Percentiles rank a stretch among this genome's conserved stretches.
Conservation (phyloP, 176 grass and related monocot species). For the Thinopyrum elongatum region DNA sequence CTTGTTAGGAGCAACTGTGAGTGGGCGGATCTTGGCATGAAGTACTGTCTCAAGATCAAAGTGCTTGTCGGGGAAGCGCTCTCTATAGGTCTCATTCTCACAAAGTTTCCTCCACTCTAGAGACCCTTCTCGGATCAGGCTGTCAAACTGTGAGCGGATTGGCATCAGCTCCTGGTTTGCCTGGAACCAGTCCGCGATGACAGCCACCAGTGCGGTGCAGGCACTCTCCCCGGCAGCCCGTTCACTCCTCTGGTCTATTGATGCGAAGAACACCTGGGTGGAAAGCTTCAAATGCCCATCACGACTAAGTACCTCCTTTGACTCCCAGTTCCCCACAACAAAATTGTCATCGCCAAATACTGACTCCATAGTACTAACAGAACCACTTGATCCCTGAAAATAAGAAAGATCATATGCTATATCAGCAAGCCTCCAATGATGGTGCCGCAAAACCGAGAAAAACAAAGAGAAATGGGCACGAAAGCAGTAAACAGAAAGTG, state of each 20-base stretch:
- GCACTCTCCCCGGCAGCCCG: conserved; percentile 89
- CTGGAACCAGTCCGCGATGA: conserved; percentile 92
- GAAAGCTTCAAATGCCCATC: conserved; percentile 80
- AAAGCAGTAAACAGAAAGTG: neutral
- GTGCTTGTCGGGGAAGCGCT: conserved; percentile 83
- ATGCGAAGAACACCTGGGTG: conserved; percentile 85
- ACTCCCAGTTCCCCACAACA: conserved; percentile 84
- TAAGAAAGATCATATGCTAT: conserved; percentile 22
- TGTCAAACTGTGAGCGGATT: conserved; percentile 81
- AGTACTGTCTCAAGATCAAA: conserved; percentile 98
- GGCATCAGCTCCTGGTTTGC: conserved; percentile 76
- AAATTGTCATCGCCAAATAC: conserved; percentile 93
- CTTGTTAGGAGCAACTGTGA: conserved; percentile 61
- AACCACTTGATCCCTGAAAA: conserved; percentile 61
- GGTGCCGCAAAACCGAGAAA: neutral
- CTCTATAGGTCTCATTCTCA: conserved; percentile 65
- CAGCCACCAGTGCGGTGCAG: conserved; percentile 84
- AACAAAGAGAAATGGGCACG: neutral
- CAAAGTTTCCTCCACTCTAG: conserved; percentile 92
- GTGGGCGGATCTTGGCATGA: conserved; percentile 64
- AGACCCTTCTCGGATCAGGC: conserved; percentile 88
- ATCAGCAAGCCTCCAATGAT: conserved; percentile 4
- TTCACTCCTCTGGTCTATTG: conserved; percentile 93
- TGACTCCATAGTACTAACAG: conserved; percentile 48
- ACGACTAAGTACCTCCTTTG: conserved; percentile 67